Conservation (phyloP, 2,329 filamentous ascomycete genomes). For the Chrysosporium queenslandicum region DNA sequence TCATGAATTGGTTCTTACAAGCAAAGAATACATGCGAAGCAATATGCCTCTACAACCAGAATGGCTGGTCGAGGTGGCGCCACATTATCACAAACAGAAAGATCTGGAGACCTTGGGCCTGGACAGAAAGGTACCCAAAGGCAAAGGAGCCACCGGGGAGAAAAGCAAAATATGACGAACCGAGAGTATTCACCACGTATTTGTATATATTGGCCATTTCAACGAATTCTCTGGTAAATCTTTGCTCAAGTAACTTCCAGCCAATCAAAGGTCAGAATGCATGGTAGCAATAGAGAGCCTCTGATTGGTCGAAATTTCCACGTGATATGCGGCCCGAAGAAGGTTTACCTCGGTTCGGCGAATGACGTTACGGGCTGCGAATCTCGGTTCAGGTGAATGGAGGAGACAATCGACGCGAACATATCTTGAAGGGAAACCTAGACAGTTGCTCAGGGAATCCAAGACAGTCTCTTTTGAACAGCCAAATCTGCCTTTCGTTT, state of each 20-base stretch:
- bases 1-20: constrained; percentile 78
- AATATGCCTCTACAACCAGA: constrained; percentile 73
- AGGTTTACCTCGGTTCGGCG: constrained; percentile 5
- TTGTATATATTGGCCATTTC: neutral
- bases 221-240: neutral
- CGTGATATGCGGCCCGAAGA: neutral
- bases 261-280: neutral
- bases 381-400: neutral
- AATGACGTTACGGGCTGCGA: neutral
- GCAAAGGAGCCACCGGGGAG: constrained; percentile 37
- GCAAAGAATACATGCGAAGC: constrained; percentile 87
- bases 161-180: constrained; percentile 27
- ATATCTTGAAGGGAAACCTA: too few relatives aligned
- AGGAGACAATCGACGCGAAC: neutral
- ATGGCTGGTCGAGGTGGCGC: constrained; percentile 83
- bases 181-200: neutral
- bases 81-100: constrained; percentile 88
- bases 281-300: neutral
- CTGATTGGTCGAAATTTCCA: neutral
- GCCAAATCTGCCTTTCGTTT: too few relatives aligned
- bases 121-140: constrained; percentile 65
- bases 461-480: neutral
- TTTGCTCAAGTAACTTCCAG: neutral
- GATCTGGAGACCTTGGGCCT: constrained; percentile 70
- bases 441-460: neutral